Percentiles rank a stretch among this genome's conserved stretches.
These are phyloP conservation scores for Salix brachista DNA, from an alignment of 345 rosid genomes.

Conservation along the genomic window DNA sequence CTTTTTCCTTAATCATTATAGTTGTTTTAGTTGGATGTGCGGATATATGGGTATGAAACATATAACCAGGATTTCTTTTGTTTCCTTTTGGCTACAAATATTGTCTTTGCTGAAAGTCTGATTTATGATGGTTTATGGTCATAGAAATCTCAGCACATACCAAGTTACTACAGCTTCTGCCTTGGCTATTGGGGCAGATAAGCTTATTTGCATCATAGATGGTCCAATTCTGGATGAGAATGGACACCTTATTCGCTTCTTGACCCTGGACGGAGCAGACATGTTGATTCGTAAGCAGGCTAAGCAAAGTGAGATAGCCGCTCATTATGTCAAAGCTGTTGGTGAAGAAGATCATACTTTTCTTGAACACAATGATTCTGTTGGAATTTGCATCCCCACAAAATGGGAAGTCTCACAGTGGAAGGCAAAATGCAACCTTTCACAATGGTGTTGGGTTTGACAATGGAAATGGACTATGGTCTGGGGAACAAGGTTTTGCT, in stretches of 20 bases:
- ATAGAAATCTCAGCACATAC: conserved; percentile 59
- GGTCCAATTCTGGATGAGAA: conserved; percentile 86
- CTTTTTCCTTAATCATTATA: too few species aligned
- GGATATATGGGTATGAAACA: background rate
- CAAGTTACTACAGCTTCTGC: conserved; percentile 99
- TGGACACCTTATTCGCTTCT: conserved; percentile 75
- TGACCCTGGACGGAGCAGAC: conserved; percentile 89
- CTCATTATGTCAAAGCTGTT: conserved; percentile 85
- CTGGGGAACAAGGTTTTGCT: conserved; percentile 91
- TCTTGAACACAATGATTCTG: conserved; percentile 39
- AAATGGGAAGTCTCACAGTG: conserved; percentile 40
- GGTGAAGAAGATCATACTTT: conserved; percentile 40
- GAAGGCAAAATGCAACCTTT: conserved; percentile 44
- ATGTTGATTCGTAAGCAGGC: conserved; percentile 71
- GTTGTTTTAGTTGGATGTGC: too few species aligned
- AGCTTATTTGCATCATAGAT: conserved; percentile 85
- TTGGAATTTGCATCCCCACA: conserved; percentile 37
- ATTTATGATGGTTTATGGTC: conserved; percentile 11
- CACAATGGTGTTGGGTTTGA: conserved; percentile 87
- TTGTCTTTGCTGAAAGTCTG: background rate
- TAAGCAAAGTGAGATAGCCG: conserved; percentile 86
- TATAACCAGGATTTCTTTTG: background rate
- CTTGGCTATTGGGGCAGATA: conserved; percentile 85
- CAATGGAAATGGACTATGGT: conserved; percentile 73
- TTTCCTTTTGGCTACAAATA: background rate